Conservation (phyloP, 768 basidiomycete species). For the Leccinum olivaceopallidum region DNA sequence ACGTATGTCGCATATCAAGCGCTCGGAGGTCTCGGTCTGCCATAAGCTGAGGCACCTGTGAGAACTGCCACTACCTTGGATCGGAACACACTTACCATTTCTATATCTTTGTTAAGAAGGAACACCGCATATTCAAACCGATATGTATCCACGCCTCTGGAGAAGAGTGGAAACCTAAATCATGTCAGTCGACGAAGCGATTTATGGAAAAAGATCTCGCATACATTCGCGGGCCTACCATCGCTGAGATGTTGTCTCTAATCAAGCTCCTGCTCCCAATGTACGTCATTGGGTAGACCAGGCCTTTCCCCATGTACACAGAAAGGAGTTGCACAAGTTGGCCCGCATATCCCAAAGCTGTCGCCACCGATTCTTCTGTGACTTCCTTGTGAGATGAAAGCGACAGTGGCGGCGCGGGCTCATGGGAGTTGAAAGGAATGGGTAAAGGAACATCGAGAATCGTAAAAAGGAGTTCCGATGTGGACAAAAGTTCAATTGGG, state of each 20-base stretch:
- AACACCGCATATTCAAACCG: conserved; percentile 98
- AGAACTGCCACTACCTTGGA: neutral
- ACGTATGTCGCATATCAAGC: conserved; percentile 91
- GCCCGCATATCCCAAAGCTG: conserved; percentile 88
- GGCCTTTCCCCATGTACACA: conserved; percentile 67
- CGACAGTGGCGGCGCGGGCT: conserved; percentile 82
- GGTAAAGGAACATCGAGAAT: conserved; percentile 90
- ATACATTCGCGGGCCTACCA: conserved; percentile 94
- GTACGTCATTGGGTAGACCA: conserved; percentile 90
- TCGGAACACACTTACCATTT: conserved; percentile 58
- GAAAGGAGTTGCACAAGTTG: conserved; percentile 84
- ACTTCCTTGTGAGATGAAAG: conserved; percentile 66
- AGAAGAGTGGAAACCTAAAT: conserved; percentile 89
- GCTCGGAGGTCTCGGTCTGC: conserved; percentile 84
- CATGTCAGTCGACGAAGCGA: conserved; percentile 12
- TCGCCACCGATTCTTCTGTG: conserved; percentile 84
- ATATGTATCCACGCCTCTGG: conserved; percentile 93
- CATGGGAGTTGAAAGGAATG: conserved; percentile 69
- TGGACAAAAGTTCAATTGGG: conserved; percentile 84
- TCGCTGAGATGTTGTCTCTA: conserved; percentile 88
- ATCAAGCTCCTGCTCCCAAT: conserved; percentile 90
- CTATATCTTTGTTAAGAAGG: conserved; percentile 95
- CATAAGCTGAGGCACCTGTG: conserved; percentile 66
- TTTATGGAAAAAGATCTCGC: conserved; percentile 31
- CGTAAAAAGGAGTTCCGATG: conserved; percentile 86